phyloP scores from a whole-genome alignment of 306 rosid genomes.

The Carpinus fangiana region DNA sequence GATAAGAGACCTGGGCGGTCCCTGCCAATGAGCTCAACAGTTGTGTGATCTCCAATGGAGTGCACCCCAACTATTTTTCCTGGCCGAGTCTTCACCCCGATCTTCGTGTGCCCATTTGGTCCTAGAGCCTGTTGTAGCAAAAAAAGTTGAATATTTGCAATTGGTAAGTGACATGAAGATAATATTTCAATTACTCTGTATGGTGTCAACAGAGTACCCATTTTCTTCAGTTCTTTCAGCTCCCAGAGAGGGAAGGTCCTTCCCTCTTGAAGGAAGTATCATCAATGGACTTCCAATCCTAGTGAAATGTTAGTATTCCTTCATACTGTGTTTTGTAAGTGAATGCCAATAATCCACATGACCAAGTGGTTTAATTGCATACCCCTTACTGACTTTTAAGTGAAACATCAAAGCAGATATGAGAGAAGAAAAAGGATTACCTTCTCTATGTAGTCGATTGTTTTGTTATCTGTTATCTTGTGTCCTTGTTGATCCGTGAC shows the following conservation, averaged over 20 bases:
- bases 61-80: conserved; percentile 69
- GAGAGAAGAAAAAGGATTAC: conserved; percentile 35
- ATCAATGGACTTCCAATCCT: conserved; percentile 2
- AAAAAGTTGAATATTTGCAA: conserved; percentile 42
- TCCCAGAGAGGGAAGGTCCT: no score
- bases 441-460: conserved; percentile 74
- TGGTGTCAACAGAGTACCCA: not conserved
- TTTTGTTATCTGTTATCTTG: conserved; percentile 66
- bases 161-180: conserved; percentile 32
- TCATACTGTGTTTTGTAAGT: not conserved
- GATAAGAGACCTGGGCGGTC: conserved; percentile 86
- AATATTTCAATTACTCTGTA: not conserved
- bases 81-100: conserved; percentile 52
- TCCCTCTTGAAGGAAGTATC: not conserved
- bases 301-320: not conserved
- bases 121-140: conserved; percentile 75
- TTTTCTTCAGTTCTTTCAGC: not conserved
- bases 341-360: not conserved
- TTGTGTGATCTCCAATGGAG: conserved; percentile 61
- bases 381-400: not conserved
- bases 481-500: conserved; percentile 88
- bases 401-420: conserved; percentile 11
- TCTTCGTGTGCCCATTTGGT: conserved; percentile 64
- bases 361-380: not conserved
- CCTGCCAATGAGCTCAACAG: conserved; percentile 70